Base-by-base conservation (phyloP, 108 stramenopile species). In the Skeletonema grethae region DNA sequence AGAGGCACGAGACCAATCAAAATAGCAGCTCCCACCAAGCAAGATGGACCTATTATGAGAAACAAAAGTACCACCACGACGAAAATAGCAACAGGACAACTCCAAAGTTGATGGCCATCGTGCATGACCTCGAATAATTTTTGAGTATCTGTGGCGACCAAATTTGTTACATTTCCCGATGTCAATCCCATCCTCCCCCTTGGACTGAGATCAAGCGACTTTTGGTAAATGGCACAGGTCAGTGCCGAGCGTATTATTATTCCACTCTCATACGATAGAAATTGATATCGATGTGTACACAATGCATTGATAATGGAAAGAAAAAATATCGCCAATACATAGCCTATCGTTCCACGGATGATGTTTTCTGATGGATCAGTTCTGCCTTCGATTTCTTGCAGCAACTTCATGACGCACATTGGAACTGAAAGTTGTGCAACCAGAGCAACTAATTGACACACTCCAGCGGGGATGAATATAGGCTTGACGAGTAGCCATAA, bases 91-190 rank as follows among this genome's bases (percentile, higher is more conserved):
- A 97, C 58, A 13, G 95, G 96, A 35, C 91, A 75, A 34, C 85
- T 75, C 96, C 96, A 97, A 30, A 93, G 72, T 45, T 90, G 70
- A 82, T 95, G 91, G 1, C 76, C 82, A 35, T 91, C 89, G 64
- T 88, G 90, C 12, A 82, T 65, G 3, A 88, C 88, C 81, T 91
- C 90, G 66, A 85, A 90, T 15, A 91, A 53, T 61, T 90, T 93
- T 71, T 93, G 89, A 9, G 85, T 77, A 75, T 95, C 94, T 6
- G 88, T 82, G 3, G 87, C 87, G 10, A 91, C 83, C 9, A 95
- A 68, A 22, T 88, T 92, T 36, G 84, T 83, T 11, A 90, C 74
- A 67, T 88, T 79, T 13, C 90, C 93, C 1, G 85, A 76, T 0
- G 88, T 86, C 35, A 89, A 63, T 11, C 84, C 83, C 9, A 38